A percentile compares a stretch with the other conserved stretches of the same genome.
These are phyloP conservation scores for Talaromyces sp. DNA, from an alignment of 2,329 filamentous ascomycete genomes.

Conservation along the genomic window DNA sequence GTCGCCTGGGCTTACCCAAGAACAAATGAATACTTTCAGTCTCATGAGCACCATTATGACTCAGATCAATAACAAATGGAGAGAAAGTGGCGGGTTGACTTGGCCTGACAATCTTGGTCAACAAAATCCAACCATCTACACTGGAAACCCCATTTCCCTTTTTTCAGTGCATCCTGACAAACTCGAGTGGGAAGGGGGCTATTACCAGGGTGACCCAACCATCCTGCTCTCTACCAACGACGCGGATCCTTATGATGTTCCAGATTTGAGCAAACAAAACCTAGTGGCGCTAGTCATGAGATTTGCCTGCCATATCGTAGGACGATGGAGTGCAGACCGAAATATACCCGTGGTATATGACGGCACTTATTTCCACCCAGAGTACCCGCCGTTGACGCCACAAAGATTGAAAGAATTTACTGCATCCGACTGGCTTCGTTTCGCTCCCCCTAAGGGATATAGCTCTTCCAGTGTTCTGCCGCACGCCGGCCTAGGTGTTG, in stretches of 20 bases:
- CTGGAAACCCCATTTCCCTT: constrained; percentile 8
- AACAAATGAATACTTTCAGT: constrained; percentile 36
- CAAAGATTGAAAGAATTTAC: constrained; percentile 43
- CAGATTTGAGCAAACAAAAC: constrained; percentile 37
- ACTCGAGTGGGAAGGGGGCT: constrained; percentile 30
- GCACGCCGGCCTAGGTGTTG: constrained; percentile 51
- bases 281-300: constrained; percentile 53
- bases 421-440: constrained; percentile 36
- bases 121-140: constrained; percentile 7
- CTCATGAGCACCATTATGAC: constrained; percentile 39
- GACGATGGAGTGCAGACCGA: constrained; percentile 34
- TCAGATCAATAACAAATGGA: constrained; percentile 34
- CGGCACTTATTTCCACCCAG: constrained; percentile 37
- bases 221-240: constrained; percentile 33
- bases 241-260: constrained; percentile 36
- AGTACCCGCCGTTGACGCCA: constrained; percentile 39
- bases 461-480: constrained; percentile 46
- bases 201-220: constrained; percentile 41
- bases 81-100: constrained; percentile 40
- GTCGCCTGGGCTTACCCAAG: constrained; percentile 25
- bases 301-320: constrained; percentile 44
- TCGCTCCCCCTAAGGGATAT: constrained; percentile 37
- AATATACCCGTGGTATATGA: constrained; percentile 37
- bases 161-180: constrained; percentile 16
- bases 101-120: constrained; percentile 21